phyloP scores from a whole-genome alignment of 2,329 filamentous ascomycete species.

The Ascochyta lentis region DNA sequence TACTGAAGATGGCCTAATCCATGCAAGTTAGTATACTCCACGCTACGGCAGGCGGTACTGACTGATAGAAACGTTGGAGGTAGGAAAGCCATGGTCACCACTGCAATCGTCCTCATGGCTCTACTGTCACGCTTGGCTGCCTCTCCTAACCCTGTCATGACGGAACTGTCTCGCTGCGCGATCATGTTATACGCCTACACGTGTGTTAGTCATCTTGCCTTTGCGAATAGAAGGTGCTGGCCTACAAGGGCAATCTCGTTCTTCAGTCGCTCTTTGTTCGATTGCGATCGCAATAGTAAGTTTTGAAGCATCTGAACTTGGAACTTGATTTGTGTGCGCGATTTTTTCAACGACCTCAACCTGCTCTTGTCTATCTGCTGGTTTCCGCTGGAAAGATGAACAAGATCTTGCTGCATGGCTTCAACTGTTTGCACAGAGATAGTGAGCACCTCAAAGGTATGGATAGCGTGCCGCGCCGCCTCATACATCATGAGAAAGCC shows the following conservation, averaged over 20 bases:
- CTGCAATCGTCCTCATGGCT: conserved; percentile 25
- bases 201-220: neutral
- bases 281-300: conserved; percentile 15
- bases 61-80: conserved; percentile 31
- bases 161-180: conserved; percentile 24
- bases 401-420: conserved; percentile 12
- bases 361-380: too few species aligned
- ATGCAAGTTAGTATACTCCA: neutral
- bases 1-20: conserved; percentile 29
- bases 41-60: neutral
- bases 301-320: conserved; percentile 22
- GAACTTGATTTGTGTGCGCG: conserved; percentile 5
- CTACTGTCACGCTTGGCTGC: conserved; percentile 23
- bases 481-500: conserved; percentile 25
- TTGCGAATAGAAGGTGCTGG: too few species aligned
- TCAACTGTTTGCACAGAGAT: conserved; percentile 16
- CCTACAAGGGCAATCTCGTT: conserved; percentile 28
- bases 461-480: conserved; percentile 23
- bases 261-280: conserved; percentile 27
- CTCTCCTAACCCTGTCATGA: conserved; percentile 23
- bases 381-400: neutral
- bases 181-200: conserved; percentile 27
- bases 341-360: neutral
- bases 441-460: conserved; percentile 22
- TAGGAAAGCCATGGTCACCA: conserved; percentile 31